phyloP scores from a whole-genome alignment of 768 basidiomycete species.

The Panus rudis region DNA sequence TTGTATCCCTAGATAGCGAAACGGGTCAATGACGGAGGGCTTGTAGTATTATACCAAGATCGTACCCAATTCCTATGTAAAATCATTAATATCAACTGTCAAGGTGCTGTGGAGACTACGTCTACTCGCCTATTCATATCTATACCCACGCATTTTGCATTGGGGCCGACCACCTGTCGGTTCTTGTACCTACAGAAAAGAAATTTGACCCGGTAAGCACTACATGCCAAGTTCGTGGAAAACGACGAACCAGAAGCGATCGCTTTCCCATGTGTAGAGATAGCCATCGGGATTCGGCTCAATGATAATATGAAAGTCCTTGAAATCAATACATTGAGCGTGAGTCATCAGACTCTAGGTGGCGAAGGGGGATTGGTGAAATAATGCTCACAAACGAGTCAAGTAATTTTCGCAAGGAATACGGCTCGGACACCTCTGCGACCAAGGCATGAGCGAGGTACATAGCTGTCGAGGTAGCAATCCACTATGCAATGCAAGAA shows the following conservation, averaged over 20 bases:
- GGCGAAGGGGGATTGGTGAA: constrained; percentile 7
- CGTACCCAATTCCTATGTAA: constrained; percentile 55
- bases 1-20: constrained; percentile 59
- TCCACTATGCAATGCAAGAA: constrained; percentile 46
- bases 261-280: constrained; percentile 61
- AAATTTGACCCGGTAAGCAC: background rate
- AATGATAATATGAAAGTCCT: constrained; percentile 66
- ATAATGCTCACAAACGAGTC: constrained; percentile 39
- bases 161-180: constrained; percentile 44
- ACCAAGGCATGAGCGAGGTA: constrained; percentile 71
- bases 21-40: background rate
- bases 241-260: constrained; percentile 51
- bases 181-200: constrained; percentile 56
- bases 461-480: constrained; percentile 65
- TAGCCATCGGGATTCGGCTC: constrained; percentile 70
- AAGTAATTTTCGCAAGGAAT: constrained; percentile 43
- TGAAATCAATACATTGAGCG: background rate
- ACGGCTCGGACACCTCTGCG: constrained; percentile 37
- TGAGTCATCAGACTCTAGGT: background rate
- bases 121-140: constrained; percentile 65
- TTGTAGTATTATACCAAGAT: background rate
- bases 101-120: constrained; percentile 9
- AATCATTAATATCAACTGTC: background rate
- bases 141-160: constrained; percentile 53
- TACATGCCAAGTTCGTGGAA: background rate